Evolutionary conservation across 768 basidiomycete species (phyloP).

Genomic region (Hericium alpestre): DNA sequence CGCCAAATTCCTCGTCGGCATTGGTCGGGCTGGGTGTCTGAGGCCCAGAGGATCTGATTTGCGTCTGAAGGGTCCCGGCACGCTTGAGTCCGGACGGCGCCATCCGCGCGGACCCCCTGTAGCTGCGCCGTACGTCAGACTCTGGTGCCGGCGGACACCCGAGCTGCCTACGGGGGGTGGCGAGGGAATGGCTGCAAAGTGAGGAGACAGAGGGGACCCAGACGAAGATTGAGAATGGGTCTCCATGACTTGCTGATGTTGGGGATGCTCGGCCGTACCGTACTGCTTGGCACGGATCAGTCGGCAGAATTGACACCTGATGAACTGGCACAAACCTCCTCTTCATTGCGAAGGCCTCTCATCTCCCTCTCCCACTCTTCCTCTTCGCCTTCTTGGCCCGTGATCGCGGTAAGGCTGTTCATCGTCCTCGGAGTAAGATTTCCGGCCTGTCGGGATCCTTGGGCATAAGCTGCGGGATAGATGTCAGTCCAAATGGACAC

Average conservation of each 20-base stretch:
- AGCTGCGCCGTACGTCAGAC: constrained; percentile 63
- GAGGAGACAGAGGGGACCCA: constrained; percentile 54
- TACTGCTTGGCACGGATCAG: not conserved
- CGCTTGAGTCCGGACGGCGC: constrained; percentile 49
- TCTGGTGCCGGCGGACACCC: constrained; percentile 68
- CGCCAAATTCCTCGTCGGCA: constrained; percentile 47
- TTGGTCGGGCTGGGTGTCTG: constrained; percentile 37
- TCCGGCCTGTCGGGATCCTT: constrained; percentile 31
- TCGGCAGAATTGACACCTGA: not conserved
- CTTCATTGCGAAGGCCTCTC: constrained; percentile 46
- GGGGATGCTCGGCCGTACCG: constrained; percentile 13
- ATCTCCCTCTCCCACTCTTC: constrained; percentile 76
- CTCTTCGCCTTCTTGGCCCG: constrained; percentile 80
- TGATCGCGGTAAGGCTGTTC: constrained; percentile 78
- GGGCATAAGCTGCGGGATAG: constrained; percentile 10
- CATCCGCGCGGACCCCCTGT: constrained; percentile 39
- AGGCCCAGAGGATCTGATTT: constrained; percentile 26
- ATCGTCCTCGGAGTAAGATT: constrained; percentile 60
- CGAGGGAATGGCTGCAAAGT: constrained; percentile 51
- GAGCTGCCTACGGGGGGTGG: constrained; percentile 46
- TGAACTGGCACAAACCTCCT: constrained; percentile 40
- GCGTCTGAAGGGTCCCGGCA: constrained; percentile 62
- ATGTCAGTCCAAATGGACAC: not conserved
- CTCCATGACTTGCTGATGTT: constrained; percentile 42
- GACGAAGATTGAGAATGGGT: constrained; percentile 31